Conservation (phyloP, 1,284 basidiomycete genomes). For the Leccinum brunneo-olivaceum region DNA sequence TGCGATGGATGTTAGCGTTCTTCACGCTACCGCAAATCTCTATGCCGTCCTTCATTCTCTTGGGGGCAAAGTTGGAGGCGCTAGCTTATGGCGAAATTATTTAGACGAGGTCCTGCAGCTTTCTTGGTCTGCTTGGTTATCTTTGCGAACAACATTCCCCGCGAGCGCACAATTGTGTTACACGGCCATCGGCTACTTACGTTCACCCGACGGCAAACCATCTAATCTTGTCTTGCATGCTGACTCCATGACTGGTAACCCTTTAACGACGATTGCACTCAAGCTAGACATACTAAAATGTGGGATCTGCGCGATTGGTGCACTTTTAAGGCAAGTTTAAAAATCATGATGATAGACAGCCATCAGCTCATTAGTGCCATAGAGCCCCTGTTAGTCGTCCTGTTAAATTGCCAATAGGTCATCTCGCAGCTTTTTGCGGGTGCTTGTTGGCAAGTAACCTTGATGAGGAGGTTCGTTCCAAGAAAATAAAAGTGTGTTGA, state of each 20-base stretch:
- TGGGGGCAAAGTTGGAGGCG: constrained; percentile 72
- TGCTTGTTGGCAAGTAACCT: constrained; percentile 51
- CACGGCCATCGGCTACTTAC: constrained; percentile 9
- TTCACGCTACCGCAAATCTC: constrained; percentile 47
- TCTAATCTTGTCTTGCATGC: constrained; percentile 6
- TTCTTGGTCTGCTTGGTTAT: constrained; percentile 53
- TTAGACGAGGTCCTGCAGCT: constrained; percentile 61
- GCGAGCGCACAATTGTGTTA: constrained; percentile 16
- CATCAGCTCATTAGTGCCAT: constrained; percentile 4
- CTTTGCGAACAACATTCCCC: constrained; percentile 52
- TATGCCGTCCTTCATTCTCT: constrained; percentile 59
- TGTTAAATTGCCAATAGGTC: constrained; percentile 68
- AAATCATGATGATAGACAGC: background rate
- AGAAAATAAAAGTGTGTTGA: constrained; percentile 3
- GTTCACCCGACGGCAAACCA: constrained; percentile 10
- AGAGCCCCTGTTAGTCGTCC: constrained; percentile 60
- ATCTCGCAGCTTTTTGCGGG: constrained; percentile 44
- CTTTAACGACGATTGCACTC: constrained; percentile 42
- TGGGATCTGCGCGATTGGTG: constrained; percentile 44
- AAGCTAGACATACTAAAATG: constrained; percentile 55
- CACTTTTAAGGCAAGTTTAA: constrained; percentile 44
- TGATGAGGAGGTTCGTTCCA: constrained; percentile 43
- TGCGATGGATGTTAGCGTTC: constrained; percentile 37
- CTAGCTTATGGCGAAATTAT: constrained; percentile 63
- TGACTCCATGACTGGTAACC: constrained; percentile 28